Conservation (phyloP, 2,329 filamentous ascomycete species). For the Truncatella angustata region DNA sequence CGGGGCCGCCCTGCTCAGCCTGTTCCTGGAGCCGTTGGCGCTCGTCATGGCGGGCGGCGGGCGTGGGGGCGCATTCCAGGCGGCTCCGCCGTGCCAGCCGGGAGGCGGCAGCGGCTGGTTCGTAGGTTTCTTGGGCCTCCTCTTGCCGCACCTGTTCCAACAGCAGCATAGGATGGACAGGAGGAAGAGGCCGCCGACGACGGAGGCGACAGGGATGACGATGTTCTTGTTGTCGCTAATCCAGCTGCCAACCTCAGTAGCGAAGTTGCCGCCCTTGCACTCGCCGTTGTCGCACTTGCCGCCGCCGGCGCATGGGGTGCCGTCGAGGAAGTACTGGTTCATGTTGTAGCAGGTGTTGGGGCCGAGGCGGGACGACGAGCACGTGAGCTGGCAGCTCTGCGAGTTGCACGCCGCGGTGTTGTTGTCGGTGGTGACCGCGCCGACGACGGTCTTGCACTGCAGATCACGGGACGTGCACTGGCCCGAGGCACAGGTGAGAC, state of each 20-base stretch:
- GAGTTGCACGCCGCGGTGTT: conserved; percentile 77
- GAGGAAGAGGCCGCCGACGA: conserved; percentile 70
- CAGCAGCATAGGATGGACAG: conserved; percentile 69
- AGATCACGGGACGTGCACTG: conserved; percentile 91
- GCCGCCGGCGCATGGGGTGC: conserved; percentile 78
- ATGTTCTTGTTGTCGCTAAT: conserved; percentile 74
- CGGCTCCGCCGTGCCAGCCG: conserved; percentile 19
- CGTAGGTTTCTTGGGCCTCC: conserved; percentile 23
- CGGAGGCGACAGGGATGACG: conserved; percentile 75
- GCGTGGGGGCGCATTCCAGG: conserved; percentile 9
- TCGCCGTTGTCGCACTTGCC: conserved; percentile 76
- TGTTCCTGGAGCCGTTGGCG: not conserved
- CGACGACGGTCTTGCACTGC: conserved; percentile 86
- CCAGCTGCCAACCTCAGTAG: conserved; percentile 72
- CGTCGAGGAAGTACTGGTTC: conserved; percentile 91
- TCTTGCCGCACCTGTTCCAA: too few species aligned
- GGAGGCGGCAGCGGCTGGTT: conserved; percentile 21
- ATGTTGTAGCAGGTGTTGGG: conserved; percentile 67
- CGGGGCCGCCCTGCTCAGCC: not conserved
- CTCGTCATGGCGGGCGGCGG: not conserved
- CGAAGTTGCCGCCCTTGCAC: conserved; percentile 69
- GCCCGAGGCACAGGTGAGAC: conserved; percentile 79
- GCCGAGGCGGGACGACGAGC: conserved; percentile 68
- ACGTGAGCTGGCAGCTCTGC: conserved; percentile 73
- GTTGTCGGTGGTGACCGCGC: conserved; percentile 68